Evolutionary conservation across 176 grass and related monocot species (phyloP).

Genomic region (Luzula sylvatica): DNA sequence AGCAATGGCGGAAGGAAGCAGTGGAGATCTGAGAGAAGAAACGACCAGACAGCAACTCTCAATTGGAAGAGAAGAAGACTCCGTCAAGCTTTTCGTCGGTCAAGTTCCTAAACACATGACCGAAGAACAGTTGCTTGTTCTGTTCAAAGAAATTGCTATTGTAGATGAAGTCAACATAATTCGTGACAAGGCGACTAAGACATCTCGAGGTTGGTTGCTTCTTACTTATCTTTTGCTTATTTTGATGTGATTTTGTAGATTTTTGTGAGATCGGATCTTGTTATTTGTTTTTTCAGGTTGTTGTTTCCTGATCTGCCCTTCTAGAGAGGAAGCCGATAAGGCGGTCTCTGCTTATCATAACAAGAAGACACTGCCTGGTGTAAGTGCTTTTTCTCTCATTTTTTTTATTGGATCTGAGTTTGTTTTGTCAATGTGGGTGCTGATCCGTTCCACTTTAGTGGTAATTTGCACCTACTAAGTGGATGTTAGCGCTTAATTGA

Average conservation of each 20-base stretch:
- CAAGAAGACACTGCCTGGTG: slow-evolving; percentile 73
- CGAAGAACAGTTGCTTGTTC: slow-evolving; percentile 43
- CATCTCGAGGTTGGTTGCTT: slow-evolving; percentile 55
- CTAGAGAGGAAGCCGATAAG: slow-evolving; percentile 91
- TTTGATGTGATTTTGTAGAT: slow-evolving; percentile 2
- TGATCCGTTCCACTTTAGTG: slow-evolving; percentile 9
- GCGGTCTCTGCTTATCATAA: slow-evolving; percentile 87
- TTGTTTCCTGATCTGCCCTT: slow-evolving; percentile 87
- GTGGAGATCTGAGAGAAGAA: slow-evolving; percentile 6
- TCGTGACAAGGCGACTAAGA: slow-evolving; percentile 86
- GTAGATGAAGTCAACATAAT: slow-evolving; percentile 97
- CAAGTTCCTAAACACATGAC: slow-evolving; percentile 40
- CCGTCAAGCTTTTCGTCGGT: slow-evolving; percentile 46
- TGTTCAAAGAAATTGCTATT: slow-evolving; percentile 78
- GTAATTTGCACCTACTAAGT: not conserved
- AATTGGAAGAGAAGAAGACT: slow-evolving; percentile 31
- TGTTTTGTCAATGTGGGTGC: slow-evolving; percentile 10
- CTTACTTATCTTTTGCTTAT: not conserved
- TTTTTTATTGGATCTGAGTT: slow-evolving; percentile 18
- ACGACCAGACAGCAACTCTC: not conserved
- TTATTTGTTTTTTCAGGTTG: slow-evolving; percentile 21
- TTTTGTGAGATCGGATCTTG: slow-evolving; percentile 12
- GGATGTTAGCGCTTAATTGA: not conserved
- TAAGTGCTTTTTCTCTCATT: slow-evolving; percentile 25
- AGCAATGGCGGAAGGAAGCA: slow-evolving; percentile 25